Percentiles rank a stretch among this genome's conserved stretches.
These are phyloP conservation scores for Verticillium dahliae DNA, from an alignment of 2,329 filamentous ascomycete genomes.

Conservation along the genomic window DNA sequence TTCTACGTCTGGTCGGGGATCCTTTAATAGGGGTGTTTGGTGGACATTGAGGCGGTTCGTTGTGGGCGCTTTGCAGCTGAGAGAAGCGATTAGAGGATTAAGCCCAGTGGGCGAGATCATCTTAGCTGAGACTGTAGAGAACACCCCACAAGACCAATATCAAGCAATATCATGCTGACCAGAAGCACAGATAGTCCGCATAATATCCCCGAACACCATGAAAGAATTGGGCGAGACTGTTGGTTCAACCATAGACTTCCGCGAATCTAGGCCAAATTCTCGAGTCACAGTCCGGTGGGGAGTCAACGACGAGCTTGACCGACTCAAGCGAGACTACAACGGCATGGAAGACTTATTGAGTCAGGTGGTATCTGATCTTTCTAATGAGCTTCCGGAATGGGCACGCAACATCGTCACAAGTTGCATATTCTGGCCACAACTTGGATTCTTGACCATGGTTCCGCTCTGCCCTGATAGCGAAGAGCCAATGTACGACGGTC, in stretches of 20 bases:
- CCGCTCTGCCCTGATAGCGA: constrained; percentile 40
- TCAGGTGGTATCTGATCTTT: constrained; percentile 58
- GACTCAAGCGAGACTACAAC: constrained; percentile 69
- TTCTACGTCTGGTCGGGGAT: constrained; percentile 34
- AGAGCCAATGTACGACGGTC: constrained; percentile 53
- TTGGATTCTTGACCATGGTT: constrained; percentile 82
- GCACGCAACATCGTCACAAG: constrained; percentile 51
- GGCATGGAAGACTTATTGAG: constrained; percentile 70
- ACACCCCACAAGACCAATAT: neutral
- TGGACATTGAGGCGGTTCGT: constrained; percentile 65
- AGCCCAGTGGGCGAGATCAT: constrained; percentile 42
- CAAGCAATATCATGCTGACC: neutral
- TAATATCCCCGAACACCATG: constrained; percentile 32
- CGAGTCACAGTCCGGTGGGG: constrained; percentile 68
- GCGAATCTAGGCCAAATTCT: constrained; percentile 63
- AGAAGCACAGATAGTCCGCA: neutral
- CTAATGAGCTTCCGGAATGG: constrained; percentile 54
- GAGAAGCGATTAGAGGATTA: constrained; percentile 55
- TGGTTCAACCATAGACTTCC: constrained; percentile 71
- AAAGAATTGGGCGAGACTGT: constrained; percentile 65
- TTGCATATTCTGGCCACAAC: constrained; percentile 84
- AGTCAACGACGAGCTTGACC: constrained; percentile 68
- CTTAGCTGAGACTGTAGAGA: constrained; percentile 46
- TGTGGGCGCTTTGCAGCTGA: constrained; percentile 62
- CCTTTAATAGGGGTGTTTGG: constrained; percentile 66